Evolutionary conservation across 2,329 filamentous ascomycete genomes (phyloP).

Genomic region (Xylariaceae sp.): DNA sequence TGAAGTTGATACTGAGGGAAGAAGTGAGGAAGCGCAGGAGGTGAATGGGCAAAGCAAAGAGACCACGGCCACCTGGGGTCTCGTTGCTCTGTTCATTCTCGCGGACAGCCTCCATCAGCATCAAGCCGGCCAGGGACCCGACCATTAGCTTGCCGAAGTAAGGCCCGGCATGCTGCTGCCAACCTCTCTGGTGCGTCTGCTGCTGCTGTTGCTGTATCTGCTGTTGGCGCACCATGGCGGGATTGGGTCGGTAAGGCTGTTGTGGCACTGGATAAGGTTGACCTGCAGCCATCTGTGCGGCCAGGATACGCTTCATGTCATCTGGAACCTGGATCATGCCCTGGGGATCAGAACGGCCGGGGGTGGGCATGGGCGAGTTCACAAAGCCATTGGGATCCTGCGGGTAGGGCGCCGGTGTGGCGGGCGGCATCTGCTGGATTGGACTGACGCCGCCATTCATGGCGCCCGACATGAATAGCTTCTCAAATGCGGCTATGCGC

Average conservation of each 20-base stretch:
- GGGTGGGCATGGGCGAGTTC: constrained; percentile 35
- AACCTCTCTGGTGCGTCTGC: constrained; percentile 41
- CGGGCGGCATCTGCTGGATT: constrained; percentile 40
- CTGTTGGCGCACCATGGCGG: constrained; percentile 44
- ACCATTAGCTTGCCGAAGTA: constrained; percentile 79
- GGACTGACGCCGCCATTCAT: constrained; percentile 54
- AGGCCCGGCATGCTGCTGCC: constrained; percentile 47
- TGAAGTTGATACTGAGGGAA: constrained; percentile 42
- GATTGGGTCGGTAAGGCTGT: constrained; percentile 32
- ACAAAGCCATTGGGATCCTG: constrained; percentile 35
- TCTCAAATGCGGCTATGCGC: constrained; percentile 66
- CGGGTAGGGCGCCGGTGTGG: constrained; percentile 45
- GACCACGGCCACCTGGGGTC: constrained; percentile 55
- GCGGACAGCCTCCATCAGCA: constrained; percentile 77
- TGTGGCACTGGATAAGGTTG: constrained; percentile 43
- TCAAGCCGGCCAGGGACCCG: constrained; percentile 81
- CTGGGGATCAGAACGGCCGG: constrained; percentile 35
- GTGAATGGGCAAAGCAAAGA: constrained; percentile 57
- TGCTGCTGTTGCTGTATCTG: constrained; percentile 46
- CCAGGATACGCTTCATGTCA: constrained; percentile 55
- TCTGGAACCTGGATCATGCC: constrained; percentile 62
- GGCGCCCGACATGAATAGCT: constrained; percentile 71
- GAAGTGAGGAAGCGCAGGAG: constrained; percentile 43
- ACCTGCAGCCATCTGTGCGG: constrained; percentile 47
- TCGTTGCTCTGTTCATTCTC: constrained; percentile 60